Conservation (phyloP, 345 rosid species). For the Punica granatum region DNA sequence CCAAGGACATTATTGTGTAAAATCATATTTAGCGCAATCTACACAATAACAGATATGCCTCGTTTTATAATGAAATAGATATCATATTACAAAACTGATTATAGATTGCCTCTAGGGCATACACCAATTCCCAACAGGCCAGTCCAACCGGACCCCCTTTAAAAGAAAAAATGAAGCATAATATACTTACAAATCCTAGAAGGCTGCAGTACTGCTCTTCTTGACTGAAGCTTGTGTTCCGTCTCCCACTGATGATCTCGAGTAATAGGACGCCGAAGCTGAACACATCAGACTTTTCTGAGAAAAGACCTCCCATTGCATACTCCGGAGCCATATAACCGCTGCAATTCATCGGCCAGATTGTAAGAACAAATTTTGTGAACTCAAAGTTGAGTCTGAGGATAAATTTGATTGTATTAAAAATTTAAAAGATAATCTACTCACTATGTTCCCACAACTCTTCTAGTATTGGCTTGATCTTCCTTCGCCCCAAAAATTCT, state of each 20-base stretch:
- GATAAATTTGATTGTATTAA: neutral
- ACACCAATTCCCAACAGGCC: too few species aligned
- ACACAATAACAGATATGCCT: too few species aligned
- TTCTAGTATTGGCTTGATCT: conserved; percentile 36
- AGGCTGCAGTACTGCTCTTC: conserved; percentile 20
- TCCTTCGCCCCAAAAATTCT: conserved; percentile 28
- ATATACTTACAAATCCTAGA: conserved; percentile 30
- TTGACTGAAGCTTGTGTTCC: conserved; percentile 24
- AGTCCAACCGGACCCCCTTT: conserved; percentile 18
- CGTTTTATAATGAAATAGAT: too few species aligned
- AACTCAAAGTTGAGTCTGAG: neutral
- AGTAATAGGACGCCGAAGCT: conserved; percentile 37
- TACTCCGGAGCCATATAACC: conserved; percentile 51
- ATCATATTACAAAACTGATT: too few species aligned
- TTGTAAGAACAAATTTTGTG: too few species aligned
- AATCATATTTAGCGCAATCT: too few species aligned
- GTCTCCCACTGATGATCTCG: conserved; percentile 36
- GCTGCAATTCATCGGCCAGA: conserved; percentile 13
- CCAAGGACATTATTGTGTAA: too few species aligned
- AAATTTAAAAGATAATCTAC: conserved; percentile 1
- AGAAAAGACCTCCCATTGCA: conserved; percentile 34
- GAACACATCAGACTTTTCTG: conserved; percentile 34
- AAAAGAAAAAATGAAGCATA: conserved; percentile 17
- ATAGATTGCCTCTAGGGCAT: too few species aligned
- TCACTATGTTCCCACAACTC: conserved; percentile 47